Evolutionary conservation across 2,329 filamentous ascomycete species (phyloP).

Genomic region (Albophoma yamanashiensis): DNA sequence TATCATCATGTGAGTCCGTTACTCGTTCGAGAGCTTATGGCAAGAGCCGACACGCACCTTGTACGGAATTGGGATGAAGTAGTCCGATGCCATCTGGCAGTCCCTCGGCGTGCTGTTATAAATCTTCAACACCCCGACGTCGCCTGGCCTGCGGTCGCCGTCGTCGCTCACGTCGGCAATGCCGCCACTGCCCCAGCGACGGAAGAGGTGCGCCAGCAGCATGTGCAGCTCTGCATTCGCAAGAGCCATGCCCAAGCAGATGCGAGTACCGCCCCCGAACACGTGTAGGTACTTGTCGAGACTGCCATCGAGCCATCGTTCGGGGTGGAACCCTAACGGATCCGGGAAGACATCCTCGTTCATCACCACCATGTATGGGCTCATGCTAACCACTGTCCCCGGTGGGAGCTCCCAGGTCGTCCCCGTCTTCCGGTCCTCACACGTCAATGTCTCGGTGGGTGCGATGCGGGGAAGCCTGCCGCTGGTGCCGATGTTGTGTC

Average conservation of each 20-base stretch:
- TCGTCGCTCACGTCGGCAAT: slow-evolving; percentile 16
- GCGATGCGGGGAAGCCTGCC: slow-evolving; percentile 36
- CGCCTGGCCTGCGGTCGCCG: slow-evolving; percentile 20
- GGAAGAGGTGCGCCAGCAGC: slow-evolving; percentile 24
- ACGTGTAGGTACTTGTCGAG: slow-evolving; percentile 22
- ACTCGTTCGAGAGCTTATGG: neutral
- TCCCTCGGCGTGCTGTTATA: slow-evolving; percentile 23
- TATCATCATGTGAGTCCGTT: neutral
- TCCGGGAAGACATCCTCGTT: slow-evolving; percentile 21
- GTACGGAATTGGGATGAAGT: slow-evolving; percentile 27
- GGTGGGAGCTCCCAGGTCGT: slow-evolving; percentile 19
- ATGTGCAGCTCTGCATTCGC: slow-evolving; percentile 27
- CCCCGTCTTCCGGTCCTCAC: slow-evolving; percentile 15
- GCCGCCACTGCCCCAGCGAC: slow-evolving; percentile 24
- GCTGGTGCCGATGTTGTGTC: slow-evolving; percentile 36
- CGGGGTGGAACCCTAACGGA: slow-evolving; percentile 20
- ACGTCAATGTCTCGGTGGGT: slow-evolving; percentile 22
- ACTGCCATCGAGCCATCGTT: slow-evolving; percentile 22
- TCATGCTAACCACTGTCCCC: slow-evolving; percentile 26
- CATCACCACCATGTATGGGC: slow-evolving; percentile 23
- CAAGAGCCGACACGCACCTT: slow-evolving; percentile 13
- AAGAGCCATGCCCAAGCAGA: slow-evolving; percentile 25
- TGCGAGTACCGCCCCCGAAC: slow-evolving; percentile 23
- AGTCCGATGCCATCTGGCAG: slow-evolving; percentile 25
- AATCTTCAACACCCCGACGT: slow-evolving; percentile 22